phyloP scores from a whole-genome alignment of 208 protist species.

The Wallacemonas collosoma region DNA sequence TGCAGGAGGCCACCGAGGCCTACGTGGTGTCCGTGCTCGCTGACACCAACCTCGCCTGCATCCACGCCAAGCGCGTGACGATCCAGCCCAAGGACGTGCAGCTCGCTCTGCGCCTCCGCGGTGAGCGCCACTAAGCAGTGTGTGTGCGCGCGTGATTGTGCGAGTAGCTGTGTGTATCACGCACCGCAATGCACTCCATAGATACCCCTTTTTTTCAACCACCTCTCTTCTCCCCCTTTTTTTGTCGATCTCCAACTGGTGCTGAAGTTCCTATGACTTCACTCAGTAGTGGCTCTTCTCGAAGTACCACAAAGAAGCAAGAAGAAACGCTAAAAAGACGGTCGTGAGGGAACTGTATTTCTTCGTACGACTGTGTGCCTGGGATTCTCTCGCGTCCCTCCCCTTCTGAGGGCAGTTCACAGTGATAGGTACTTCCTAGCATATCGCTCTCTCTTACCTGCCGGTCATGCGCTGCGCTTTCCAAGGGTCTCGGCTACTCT shows the following conservation, averaged over 20 bases:
- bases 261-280: constrained; percentile 7
- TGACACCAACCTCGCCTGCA: constrained; percentile 89
- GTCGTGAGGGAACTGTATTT: too few relatives aligned
- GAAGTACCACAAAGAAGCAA: not conserved
- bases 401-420: too few relatives aligned
- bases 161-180: not conserved
- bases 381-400: too few relatives aligned
- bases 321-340: not conserved
- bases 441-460: too few relatives aligned
- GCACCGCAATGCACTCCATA: constrained; percentile 14
- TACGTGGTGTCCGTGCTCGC: constrained; percentile 93
- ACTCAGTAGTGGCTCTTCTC: not conserved
- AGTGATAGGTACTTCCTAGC: too few relatives aligned
- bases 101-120: constrained; percentile 59
- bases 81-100: constrained; percentile 83
- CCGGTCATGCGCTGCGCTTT: too few relatives aligned
- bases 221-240: not conserved
- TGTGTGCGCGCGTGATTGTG: not conserved
- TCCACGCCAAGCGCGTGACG: constrained; percentile 88
- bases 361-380: too few relatives aligned
- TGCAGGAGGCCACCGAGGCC: constrained; percentile 92
- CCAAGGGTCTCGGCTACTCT: too few relatives aligned
- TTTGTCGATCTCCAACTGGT: constrained; percentile 19
- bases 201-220: not conserved
- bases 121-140: constrained; percentile 51